Evolutionary conservation across 371 early-diverging fungal genomes (phyloP).

Genomic region (Rhizomucor pusillus): DNA sequence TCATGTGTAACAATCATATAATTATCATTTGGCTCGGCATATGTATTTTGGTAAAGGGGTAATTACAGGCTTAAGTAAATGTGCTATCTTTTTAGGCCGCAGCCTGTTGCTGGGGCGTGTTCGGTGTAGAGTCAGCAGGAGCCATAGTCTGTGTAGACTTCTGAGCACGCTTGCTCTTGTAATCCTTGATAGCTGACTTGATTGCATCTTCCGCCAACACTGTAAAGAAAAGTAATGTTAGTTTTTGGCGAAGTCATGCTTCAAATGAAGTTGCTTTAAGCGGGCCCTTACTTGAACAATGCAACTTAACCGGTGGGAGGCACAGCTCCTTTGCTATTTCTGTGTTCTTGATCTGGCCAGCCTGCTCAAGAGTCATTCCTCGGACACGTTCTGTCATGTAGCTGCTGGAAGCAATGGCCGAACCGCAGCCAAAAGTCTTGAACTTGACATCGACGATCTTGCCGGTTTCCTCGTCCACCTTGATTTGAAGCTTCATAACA

Average conservation of each 20-base stretch:
- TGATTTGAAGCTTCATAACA: constrained; percentile 99
- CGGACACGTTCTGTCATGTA: constrained; percentile 95
- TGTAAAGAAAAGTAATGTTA: too few species aligned
- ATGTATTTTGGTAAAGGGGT: too few species aligned
- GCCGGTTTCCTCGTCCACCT: constrained; percentile 86
- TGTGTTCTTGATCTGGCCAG: constrained; percentile 91
- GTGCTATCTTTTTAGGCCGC: too few species aligned
- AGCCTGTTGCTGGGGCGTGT: too few species aligned
- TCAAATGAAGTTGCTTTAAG: constrained; percentile 3
- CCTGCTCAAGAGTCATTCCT: constrained; percentile 89
- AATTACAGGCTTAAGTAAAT: too few species aligned
- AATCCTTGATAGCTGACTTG: constrained; percentile 95
- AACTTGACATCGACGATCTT: constrained; percentile 96
- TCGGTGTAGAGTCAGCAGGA: too few species aligned
- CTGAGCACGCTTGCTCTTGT: constrained; percentile 67
- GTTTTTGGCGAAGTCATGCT: background rate
- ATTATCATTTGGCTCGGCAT: too few species aligned
- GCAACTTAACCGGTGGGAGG: constrained; percentile 98
- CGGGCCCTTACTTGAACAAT: constrained; percentile 97
- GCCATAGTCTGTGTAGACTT: too few species aligned
- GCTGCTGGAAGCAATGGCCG: constrained; percentile 95
- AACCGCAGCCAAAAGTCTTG: constrained; percentile 99
- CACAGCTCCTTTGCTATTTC: constrained; percentile 96
- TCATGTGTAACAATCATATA: too few species aligned
- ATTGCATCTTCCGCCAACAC: constrained; percentile 99